Evolutionary conservation across 768 basidiomycete genomes (phyloP), one percentile per base, ranked within the genome.

Genomic region (Suillus americanus): DNA sequence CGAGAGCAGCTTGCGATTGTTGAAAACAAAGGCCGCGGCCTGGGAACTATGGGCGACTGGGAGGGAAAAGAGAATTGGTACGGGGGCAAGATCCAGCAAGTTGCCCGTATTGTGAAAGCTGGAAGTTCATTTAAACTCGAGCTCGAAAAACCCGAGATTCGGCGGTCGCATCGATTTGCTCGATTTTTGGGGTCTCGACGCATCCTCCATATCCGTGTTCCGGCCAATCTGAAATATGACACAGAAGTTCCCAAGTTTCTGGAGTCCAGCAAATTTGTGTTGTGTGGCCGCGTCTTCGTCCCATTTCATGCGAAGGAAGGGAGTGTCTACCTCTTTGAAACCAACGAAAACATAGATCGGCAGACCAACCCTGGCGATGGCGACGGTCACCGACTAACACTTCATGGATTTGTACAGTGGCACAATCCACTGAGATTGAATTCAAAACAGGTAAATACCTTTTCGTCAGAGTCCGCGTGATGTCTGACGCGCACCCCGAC

Each of bases 71-170:
- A 75, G 1, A 72, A 83, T 57, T 93, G 90, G 89, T 86, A 88
- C 61, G 90, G 90, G 0, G 91, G 91, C 2, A 81, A 78, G 25
- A 82, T 92, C 5, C 89, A 90, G 64, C 89, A 88, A 65, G 68
- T 83, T 8, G 83, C 79, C 3, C 76, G 79, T 3, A 67, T 89
- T 18, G 72, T 75, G 7, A 66, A 73, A 25, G 67, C 60, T 66
- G 56, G 35, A 0, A 66, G 61, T 2, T 8, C 20, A 5, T 81
- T 77, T 63, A 73, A 65, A 6, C 73, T 92, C 18, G 70, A 72
- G 5, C 80, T 92, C 3, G 84, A 87, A 38, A 81, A 79, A 18
- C 81, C 89, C 65, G 84, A 86, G 65, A 85, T 83, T 66, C 79
- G 82, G 12, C 81, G 85, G 0, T 92, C 91, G 0, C 82, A 87